Conservation (phyloP, 768 basidiomycete genomes). For the Lentinula edodes region DNA sequence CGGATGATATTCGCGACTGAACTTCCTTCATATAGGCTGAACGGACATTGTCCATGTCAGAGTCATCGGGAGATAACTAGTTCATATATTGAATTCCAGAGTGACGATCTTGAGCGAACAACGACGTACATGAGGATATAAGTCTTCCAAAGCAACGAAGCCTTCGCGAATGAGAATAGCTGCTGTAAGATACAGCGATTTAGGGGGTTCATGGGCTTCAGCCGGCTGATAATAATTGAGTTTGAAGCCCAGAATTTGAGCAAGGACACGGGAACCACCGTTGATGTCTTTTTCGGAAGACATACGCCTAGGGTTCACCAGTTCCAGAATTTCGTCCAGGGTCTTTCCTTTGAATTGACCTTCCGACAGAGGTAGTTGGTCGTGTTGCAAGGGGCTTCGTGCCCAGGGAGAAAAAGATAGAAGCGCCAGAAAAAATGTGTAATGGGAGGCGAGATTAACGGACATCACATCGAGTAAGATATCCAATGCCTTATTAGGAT, state of each 20-base stretch:
- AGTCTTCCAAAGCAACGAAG: constrained; percentile 79
- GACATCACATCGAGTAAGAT: constrained; percentile 90
- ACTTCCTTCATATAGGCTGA: constrained; percentile 63
- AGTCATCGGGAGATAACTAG: constrained; percentile 72
- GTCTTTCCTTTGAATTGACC: constrained; percentile 50
- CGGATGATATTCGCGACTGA: constrained; percentile 57
- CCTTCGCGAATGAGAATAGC: constrained; percentile 89
- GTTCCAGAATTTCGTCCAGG: constrained; percentile 59
- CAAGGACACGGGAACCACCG: constrained; percentile 55
- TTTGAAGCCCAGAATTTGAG: constrained; percentile 98
- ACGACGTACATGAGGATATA: constrained; percentile 82
- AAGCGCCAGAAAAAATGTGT: constrained; percentile 84
- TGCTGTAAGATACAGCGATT: constrained; percentile 72
- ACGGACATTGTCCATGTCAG: constrained; percentile 63
- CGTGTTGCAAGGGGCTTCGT: constrained; percentile 32
- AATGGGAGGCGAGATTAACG: constrained; percentile 74
- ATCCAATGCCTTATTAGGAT: constrained; percentile 91
- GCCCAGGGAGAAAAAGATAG: constrained; percentile 87
- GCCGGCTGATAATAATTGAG: constrained; percentile 78
- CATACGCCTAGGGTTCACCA: constrained; percentile 39
- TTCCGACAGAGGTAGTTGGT: constrained; percentile 29
- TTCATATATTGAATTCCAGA: constrained; percentile 7
- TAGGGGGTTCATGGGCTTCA: constrained; percentile 60
- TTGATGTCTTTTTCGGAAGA: constrained; percentile 10
- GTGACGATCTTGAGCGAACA: not conserved